Conservation (phyloP, 352 stramenopile species). For the Phytophthora citrophthora region DNA sequence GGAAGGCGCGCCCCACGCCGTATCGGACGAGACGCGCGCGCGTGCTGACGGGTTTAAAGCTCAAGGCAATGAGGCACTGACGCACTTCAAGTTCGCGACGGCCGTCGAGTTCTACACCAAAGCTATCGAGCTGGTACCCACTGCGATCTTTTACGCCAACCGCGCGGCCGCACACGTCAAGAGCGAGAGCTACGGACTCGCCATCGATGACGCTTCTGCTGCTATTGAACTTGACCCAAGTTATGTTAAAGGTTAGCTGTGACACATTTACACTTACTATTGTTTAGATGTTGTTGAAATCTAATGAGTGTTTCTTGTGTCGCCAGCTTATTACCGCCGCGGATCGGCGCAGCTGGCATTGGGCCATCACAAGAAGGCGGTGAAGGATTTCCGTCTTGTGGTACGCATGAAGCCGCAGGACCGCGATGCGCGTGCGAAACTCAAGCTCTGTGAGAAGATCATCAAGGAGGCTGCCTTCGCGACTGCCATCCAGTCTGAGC, state of each 20-base stretch:
- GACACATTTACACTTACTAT: background rate
- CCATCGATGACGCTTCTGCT: conserved; percentile 96
- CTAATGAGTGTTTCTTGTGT: background rate
- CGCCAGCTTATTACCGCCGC: conserved; percentile 95
- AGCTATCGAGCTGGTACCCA: conserved; percentile 89
- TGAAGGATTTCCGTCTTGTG: conserved; percentile 98
- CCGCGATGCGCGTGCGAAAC: conserved; percentile 92
- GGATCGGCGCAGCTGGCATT: conserved; percentile 97
- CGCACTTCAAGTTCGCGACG: conserved; percentile 79
- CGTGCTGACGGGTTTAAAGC: conserved; percentile 83
- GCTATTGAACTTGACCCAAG: conserved; percentile 94
- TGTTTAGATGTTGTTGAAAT: background rate
- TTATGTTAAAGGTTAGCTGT: conserved; percentile 94
- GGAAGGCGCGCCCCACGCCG: conserved; percentile 56
- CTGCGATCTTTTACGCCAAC: conserved; percentile 95
- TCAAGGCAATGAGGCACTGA: conserved; percentile 85
- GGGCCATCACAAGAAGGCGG: conserved; percentile 96
- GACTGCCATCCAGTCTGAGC: conserved; percentile 96
- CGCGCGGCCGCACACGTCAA: conserved; percentile 97
- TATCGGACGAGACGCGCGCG: conserved; percentile 65
- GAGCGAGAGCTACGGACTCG: conserved; percentile 98
- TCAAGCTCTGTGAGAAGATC: conserved; percentile 97
- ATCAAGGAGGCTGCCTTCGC: conserved; percentile 97
- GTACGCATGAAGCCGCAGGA: conserved; percentile 96
- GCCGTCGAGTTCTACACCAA: conserved; percentile 91